These are phyloP conservation scores for Kwoniella sp. DNA, from an alignment of 768 basidiomycete species.

Conservation along the genomic window DNA sequence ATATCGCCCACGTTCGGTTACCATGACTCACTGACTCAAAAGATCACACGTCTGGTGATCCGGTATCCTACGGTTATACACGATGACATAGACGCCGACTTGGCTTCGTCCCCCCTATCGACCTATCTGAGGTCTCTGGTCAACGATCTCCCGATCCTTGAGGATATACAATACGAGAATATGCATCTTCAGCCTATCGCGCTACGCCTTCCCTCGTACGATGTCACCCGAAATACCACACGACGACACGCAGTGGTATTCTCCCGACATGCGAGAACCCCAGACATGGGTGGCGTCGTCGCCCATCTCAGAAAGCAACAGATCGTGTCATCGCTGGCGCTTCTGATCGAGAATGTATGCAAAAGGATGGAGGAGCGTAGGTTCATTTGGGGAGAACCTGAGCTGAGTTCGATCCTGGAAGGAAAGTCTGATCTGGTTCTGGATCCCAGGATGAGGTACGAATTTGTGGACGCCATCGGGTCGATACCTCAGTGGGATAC, in stretches of 20 bases:
- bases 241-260: not conserved
- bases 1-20: not conserved
- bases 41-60: not conserved
- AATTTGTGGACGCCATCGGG: not conserved
- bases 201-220: not conserved
- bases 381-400: not conserved
- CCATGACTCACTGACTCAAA: not conserved
- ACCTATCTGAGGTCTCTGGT: not conserved
- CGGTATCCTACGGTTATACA: not conserved
- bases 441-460: not conserved
- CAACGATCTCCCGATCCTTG: not conserved
- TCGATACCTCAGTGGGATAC: constrained; percentile 6
- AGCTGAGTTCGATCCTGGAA: not conserved
- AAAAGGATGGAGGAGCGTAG: not conserved
- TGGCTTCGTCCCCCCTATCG: not conserved
- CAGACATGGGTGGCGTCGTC: constrained; percentile 6
- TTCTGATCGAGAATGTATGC: not conserved
- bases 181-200: constrained; percentile 6
- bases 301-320: not conserved
- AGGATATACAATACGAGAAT: not conserved
- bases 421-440: not conserved
- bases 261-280: not conserved
- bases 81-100: constrained; percentile 1
- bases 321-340: not conserved
- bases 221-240: not conserved